Percentiles rank a stretch among this genome's conserved stretches.
Conservation (phyloP, 768 basidiomycete species). For the Suillus americanus region DNA sequence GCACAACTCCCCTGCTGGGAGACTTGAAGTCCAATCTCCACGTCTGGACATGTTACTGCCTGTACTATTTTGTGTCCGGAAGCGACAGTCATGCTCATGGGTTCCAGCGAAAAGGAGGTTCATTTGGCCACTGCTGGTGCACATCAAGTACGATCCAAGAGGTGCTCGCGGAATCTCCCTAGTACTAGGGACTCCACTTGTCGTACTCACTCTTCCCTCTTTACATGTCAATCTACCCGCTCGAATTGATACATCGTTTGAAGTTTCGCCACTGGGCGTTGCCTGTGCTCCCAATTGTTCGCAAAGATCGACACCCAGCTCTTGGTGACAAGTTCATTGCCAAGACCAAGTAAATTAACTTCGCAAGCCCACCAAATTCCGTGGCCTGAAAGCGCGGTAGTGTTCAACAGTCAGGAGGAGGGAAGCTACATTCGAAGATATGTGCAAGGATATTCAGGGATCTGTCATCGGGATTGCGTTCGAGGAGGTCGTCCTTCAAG, state of each 20-base stretch:
- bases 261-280: constrained; percentile 55
- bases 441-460: constrained; percentile 36
- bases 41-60: constrained; percentile 10
- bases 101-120: constrained; percentile 23
- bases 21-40: constrained; percentile 69
- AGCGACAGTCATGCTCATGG: constrained; percentile 53
- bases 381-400: constrained; percentile 81
- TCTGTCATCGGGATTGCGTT: constrained; percentile 67
- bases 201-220: constrained; percentile 56
- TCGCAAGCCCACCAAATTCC: constrained; percentile 53
- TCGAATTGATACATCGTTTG: constrained; percentile 31
- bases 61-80: constrained; percentile 38
- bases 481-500: constrained; percentile 35
- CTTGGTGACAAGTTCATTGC: constrained; percentile 59
- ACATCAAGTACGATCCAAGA: too few relatives aligned
- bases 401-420: constrained; percentile 54
- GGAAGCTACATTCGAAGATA: constrained; percentile 42
- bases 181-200: constrained; percentile 41
- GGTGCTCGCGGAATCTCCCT: constrained; percentile 23
- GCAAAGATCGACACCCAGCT: constrained; percentile 41
- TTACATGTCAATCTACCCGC: constrained; percentile 43
- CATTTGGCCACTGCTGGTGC: constrained; percentile 5
- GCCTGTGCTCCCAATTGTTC: constrained; percentile 61
- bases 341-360: constrained; percentile 48
- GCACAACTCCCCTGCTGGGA: constrained; percentile 64